Conservation (phyloP, 345 rosid species). For the Arabidopsis suecica region DNA sequence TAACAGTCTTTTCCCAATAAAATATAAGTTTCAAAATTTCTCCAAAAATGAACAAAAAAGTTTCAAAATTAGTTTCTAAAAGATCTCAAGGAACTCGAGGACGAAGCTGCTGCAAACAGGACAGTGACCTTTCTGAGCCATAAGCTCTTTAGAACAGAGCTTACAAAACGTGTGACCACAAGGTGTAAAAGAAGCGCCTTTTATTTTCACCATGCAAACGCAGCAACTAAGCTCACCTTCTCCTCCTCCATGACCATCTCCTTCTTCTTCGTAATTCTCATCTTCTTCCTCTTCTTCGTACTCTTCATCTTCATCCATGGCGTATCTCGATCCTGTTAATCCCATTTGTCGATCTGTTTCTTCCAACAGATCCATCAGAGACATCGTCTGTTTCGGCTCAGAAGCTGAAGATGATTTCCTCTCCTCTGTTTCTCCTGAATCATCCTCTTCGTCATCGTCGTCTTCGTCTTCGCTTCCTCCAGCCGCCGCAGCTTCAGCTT, state of each 20-base stretch:
- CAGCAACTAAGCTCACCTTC: slow-evolving; percentile 71
- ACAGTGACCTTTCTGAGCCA: slow-evolving; percentile 87
- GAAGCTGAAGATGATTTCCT: slow-evolving; percentile 31
- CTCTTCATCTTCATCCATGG: slow-evolving; percentile 51
- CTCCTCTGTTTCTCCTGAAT: slow-evolving; percentile 43
- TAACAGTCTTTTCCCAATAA: slow-evolving; percentile 15
- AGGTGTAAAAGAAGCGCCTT: slow-evolving; percentile 84
- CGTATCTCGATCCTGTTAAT: slow-evolving; percentile 59
- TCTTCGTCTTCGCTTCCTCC: slow-evolving; percentile 48
- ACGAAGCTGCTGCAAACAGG: slow-evolving; percentile 87
- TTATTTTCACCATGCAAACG: slow-evolving; percentile 83
- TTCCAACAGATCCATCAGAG: slow-evolving; percentile 85
- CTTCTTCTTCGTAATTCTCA: slow-evolving; percentile 45
- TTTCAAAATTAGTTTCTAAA: slow-evolving; percentile 45
- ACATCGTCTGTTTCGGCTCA: slow-evolving; percentile 63
- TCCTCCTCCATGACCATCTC: slow-evolving; percentile 29
- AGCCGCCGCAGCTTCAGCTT: slow-evolving; percentile 52
- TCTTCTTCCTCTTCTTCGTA: slow-evolving; percentile 52
- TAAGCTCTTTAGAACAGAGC: slow-evolving; percentile 90
- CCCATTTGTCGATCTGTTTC: slow-evolving; percentile 84
- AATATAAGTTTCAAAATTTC: not conserved
- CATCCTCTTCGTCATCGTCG: not conserved
- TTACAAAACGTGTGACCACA: slow-evolving; percentile 96
- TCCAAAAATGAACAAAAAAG: not conserved
- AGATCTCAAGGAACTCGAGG: slow-evolving; percentile 84